A percentile compares a stretch with the other conserved stretches of the same genome.
Evolutionary conservation across 352 stramenopile species (phyloP).

Genomic region (Aphanomyces invadans): DNA sequence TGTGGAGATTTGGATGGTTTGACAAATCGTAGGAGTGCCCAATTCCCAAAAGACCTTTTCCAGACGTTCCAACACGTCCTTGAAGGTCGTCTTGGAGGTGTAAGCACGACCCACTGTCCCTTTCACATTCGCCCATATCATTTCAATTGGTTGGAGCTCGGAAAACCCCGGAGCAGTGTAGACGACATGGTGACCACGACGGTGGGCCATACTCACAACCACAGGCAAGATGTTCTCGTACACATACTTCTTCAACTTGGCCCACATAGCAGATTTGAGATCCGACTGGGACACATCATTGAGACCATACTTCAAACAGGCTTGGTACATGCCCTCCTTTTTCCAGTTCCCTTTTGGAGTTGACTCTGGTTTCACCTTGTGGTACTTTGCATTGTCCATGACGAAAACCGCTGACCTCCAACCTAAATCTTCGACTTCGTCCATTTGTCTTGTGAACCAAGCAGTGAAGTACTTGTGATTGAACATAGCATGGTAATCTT

Average conservation of each 20-base stretch:
- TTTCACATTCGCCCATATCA: slow-evolving; percentile 24
- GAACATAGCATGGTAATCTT: slow-evolving; percentile 22
- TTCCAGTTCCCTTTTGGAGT: slow-evolving; percentile 17
- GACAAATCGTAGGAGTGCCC: neutral
- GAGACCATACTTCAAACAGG: neutral
- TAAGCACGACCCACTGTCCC: slow-evolving; percentile 17
- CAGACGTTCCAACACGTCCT: slow-evolving; percentile 21
- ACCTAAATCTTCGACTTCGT: slow-evolving; percentile 1
- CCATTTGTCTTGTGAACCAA: slow-evolving; percentile 9
- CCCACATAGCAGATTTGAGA: neutral
- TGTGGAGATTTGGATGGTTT: neutral
- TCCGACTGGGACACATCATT: neutral
- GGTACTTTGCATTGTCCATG: slow-evolving; percentile 26
- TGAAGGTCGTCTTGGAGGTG: neutral
- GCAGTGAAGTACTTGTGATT: slow-evolving; percentile 15
- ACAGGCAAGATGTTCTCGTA: slow-evolving; percentile 9
- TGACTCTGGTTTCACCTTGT: neutral
- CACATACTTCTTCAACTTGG: neutral
- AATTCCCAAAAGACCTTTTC: neutral
- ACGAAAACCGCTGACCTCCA: slow-evolving; percentile 1
- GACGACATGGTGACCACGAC: slow-evolving; percentile 3
- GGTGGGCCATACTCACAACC: neutral
- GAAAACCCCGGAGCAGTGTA: slow-evolving; percentile 23
- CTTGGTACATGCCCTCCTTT: neutral
- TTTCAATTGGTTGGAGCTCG: slow-evolving; percentile 25